A percentile compares a stretch with the other conserved stretches of the same genome.
Conservation (phyloP, 352 stramenopile genomes). For the Pythium biforme region DNA sequence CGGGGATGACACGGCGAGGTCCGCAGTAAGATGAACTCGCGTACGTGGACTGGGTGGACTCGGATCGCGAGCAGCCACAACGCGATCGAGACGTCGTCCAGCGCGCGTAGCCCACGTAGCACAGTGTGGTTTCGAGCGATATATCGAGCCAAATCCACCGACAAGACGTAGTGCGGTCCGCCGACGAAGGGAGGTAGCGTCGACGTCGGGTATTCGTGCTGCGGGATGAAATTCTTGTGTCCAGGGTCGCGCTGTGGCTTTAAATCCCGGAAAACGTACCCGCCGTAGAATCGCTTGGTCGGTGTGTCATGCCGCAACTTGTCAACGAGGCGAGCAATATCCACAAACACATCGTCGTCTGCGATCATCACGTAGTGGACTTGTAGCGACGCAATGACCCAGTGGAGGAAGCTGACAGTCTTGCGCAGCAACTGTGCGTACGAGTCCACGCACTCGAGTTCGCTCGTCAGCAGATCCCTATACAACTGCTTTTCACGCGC, state of each 20-base stretch:
- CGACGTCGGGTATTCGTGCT: conserved; percentile 23
- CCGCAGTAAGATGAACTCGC: conserved; percentile 38
- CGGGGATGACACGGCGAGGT: conserved; percentile 24
- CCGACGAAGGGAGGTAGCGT: conserved; percentile 33
- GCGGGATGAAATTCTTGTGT: conserved; percentile 23
- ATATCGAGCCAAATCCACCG: conserved; percentile 28
- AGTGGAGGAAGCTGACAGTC: conserved; percentile 44
- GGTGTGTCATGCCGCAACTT: background rate
- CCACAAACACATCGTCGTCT: conserved; percentile 55
- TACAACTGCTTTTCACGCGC: conserved; percentile 35
- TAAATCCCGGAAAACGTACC: conserved; percentile 24
- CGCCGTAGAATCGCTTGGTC: conserved; percentile 25
- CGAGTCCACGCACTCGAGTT: conserved; percentile 46
- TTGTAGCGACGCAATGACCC: background rate
- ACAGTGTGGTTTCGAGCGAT: conserved; percentile 4
- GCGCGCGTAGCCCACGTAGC: background rate
- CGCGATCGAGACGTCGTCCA: conserved; percentile 21
- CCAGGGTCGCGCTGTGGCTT: background rate
- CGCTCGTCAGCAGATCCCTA: conserved; percentile 46
- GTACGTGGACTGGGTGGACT: conserved; percentile 4
- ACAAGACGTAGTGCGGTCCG: conserved; percentile 42
- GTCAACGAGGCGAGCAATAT: conserved; percentile 4
- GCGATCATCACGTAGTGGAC: conserved; percentile 35
- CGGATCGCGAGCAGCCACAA: conserved; percentile 13
- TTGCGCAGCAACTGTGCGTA: conserved; percentile 54